Evolutionary conservation across 1,139 yeast species (phyloP).

Genomic region (Schwanniomyces etchellsii): DNA sequence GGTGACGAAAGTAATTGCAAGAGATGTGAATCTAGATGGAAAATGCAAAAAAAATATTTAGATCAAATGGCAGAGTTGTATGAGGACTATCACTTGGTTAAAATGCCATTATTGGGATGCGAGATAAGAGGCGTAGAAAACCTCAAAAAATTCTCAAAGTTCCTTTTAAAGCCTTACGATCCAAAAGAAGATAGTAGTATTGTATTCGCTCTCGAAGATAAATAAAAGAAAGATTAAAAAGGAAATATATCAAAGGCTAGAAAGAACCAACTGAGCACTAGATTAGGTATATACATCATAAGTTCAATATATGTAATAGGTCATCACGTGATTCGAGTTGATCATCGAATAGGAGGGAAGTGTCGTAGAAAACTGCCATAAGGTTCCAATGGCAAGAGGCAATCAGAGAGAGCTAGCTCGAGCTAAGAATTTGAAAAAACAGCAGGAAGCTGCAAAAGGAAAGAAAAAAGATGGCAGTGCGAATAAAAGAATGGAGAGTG

Average conservation of each 20-base stretch:
- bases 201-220: conserved; percentile 53
- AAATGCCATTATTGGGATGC: conserved; percentile 89
- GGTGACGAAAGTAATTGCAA: conserved; percentile 71
- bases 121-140: conserved; percentile 92
- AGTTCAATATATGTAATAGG: too few species aligned
- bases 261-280: too few species aligned
- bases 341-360: too few species aligned
- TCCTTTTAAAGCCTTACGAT: conserved; percentile 63
- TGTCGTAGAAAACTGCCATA: too few species aligned
- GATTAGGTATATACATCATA: too few species aligned
- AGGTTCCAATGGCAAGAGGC: conserved; percentile 75
- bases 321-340: too few species aligned
- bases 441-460: conserved; percentile 52
- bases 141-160: conserved; percentile 69
- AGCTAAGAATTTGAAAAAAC: conserved; percentile 80
- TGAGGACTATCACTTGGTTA: conserved; percentile 90
- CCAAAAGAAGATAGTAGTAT: conserved; percentile 55
- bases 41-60: conserved; percentile 91
- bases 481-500: conserved; percentile 72
- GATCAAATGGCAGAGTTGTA: conserved; percentile 93
- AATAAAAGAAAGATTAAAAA: too few species aligned
- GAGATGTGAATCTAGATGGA: conserved; percentile 89
- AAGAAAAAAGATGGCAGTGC: conserved; percentile 81
- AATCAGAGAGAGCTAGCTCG: conserved; percentile 95
- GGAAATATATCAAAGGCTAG: too few species aligned